Conservation (phyloP, 768 basidiomycete species). For the Pleurotus tuber-regium region DNA sequence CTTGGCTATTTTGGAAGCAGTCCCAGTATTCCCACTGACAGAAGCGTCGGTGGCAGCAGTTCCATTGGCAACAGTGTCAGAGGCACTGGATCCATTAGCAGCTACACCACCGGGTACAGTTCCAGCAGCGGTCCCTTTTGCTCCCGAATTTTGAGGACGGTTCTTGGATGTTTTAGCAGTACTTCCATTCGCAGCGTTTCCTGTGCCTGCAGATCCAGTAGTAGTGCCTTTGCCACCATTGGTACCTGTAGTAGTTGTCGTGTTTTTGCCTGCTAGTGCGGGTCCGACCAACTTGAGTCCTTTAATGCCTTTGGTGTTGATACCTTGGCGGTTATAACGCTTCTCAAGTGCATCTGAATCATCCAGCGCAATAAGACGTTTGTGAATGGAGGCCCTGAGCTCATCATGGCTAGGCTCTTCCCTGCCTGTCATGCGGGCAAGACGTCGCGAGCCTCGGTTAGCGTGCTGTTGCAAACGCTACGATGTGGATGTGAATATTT, state of each 20-base stretch:
- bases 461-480: slow-evolving; percentile 47
- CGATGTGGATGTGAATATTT: background rate
- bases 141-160: no score
- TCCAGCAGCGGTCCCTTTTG: no score
- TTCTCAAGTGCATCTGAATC: slow-evolving; percentile 19
- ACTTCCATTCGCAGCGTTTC: background rate
- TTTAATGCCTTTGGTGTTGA: background rate
- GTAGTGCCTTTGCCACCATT: background rate
- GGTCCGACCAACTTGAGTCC: background rate
- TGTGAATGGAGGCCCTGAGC: slow-evolving; percentile 35
- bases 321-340: slow-evolving; percentile 12
- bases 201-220: background rate
- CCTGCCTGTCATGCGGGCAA: slow-evolving; percentile 57
- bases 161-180: no score
- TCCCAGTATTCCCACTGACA: background rate
- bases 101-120: no score
- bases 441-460: slow-evolving; percentile 51
- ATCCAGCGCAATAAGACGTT: slow-evolving; percentile 36
- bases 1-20: no score
- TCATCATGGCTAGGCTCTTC: slow-evolving; percentile 31
- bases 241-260: background rate
- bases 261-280: background rate
- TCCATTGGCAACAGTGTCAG: background rate
- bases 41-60: background rate
- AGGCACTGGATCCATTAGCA: background rate